Conservation (phyloP, 2,329 filamentous ascomycete genomes). For the Fusarium sp. region DNA sequence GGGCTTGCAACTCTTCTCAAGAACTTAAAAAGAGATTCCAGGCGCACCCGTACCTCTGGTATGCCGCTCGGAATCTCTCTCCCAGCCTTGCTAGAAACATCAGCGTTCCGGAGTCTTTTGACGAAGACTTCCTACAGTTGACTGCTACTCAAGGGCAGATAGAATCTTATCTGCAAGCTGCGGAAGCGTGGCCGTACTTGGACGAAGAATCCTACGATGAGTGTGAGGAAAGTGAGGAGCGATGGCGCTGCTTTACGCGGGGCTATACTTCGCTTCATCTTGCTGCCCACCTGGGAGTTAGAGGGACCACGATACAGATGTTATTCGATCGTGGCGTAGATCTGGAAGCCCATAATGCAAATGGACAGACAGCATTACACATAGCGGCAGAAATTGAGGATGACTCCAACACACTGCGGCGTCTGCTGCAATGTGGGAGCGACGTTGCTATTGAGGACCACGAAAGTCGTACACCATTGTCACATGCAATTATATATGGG, state of each 20-base stretch:
- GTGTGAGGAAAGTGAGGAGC: not conserved
- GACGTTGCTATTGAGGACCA: slow-evolving; percentile 7
- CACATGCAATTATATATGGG: not conserved
- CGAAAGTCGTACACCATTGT: not conserved
- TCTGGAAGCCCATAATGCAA: not conserved
- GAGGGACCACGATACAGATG: not conserved
- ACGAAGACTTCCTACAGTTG: not conserved
- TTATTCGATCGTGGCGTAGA: not conserved
- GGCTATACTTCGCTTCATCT: slow-evolving; percentile 1
- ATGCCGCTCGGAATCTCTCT: not conserved
- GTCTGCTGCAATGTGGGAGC: not conserved
- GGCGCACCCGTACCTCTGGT: slow-evolving; percentile 14
- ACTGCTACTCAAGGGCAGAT: not conserved
- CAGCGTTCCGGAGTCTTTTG: not conserved
- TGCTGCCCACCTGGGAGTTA: slow-evolving; percentile 1
- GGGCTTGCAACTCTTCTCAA: not conserved
- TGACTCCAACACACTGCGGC: not conserved
- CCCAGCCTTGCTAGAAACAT: fast-evolving
- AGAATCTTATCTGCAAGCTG: slow-evolving; percentile 11
- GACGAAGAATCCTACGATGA: slow-evolving; percentile 8
- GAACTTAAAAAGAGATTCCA: not conserved
- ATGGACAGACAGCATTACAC: slow-evolving; percentile 8
- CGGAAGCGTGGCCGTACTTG: not conserved
- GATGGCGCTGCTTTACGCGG: not conserved
- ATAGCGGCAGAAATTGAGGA: slow-evolving; percentile 3